Conservation (phyloP, 768 basidiomycete species). For the Cyclocybe cylindracea region DNA sequence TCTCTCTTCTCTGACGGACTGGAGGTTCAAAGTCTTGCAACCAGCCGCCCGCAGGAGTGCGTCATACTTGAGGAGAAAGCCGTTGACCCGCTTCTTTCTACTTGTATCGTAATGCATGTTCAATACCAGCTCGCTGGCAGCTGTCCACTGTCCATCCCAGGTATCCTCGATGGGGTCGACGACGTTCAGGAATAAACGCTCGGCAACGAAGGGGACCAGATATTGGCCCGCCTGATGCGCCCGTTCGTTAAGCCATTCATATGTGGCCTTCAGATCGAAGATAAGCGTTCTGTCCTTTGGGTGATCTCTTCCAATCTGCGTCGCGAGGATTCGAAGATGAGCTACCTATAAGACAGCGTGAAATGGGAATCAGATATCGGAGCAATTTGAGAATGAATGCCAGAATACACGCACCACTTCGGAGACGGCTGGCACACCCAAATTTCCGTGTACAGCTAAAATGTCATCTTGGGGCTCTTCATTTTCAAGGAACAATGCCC, state of each 20-base stretch:
- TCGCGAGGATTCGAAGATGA: slow-evolving; percentile 15
- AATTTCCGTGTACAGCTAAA: slow-evolving; percentile 10
- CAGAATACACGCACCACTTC: slow-evolving; percentile 22
- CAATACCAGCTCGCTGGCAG: slow-evolving; percentile 38
- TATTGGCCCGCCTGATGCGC: slow-evolving; percentile 19
- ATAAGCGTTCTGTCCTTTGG: slow-evolving; percentile 9
- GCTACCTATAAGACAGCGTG: slow-evolving; percentile 7
- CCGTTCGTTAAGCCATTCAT: slow-evolving; percentile 21
- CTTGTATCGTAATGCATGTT: slow-evolving; percentile 26
- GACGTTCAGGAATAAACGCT: slow-evolving; percentile 46
- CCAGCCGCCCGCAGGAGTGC: slow-evolving; percentile 34
- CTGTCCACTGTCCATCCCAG: slow-evolving; percentile 35
- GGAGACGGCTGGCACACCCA: slow-evolving; percentile 16
- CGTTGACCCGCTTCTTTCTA: slow-evolving; percentile 24
- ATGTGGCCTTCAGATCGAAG: slow-evolving; percentile 21
- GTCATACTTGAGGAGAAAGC: slow-evolving; percentile 31
- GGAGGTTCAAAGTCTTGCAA: slow-evolving; percentile 12
- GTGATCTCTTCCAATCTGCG: slow-evolving; percentile 13
- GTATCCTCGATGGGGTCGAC: slow-evolving; percentile 31
- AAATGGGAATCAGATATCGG: too few relatives aligned
- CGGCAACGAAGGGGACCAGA: slow-evolving; percentile 17
- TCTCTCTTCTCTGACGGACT: neutral
- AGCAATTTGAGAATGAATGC: neutral
- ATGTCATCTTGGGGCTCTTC: slow-evolving; percentile 12
- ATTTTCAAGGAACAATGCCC: slow-evolving; percentile 11